Conservation (phyloP, 1,284 basidiomycete genomes). For the Malassezia brasiliensis region DNA sequence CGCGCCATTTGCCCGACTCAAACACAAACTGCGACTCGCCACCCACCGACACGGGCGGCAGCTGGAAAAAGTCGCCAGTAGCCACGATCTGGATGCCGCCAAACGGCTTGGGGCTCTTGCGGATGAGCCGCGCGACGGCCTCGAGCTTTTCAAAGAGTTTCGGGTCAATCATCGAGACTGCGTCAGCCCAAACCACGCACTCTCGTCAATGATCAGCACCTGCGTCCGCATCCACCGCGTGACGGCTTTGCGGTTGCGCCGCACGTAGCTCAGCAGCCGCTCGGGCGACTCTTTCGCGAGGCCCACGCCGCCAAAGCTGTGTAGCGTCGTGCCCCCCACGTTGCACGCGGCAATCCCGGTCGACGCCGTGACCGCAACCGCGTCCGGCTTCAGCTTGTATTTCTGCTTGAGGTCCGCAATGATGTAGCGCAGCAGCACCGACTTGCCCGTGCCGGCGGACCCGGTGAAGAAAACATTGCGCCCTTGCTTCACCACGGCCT, state of each 20-base stretch:
- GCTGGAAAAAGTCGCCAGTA: conserved; percentile 92
- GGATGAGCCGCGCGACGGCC: conserved; percentile 58
- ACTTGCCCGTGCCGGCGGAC: conserved; percentile 86
- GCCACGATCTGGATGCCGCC: conserved; percentile 92
- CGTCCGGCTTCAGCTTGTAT: conserved; percentile 52
- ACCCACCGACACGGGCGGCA: conserved; percentile 71
- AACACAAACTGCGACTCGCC: conserved; percentile 50
- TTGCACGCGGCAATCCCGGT: conserved; percentile 84
- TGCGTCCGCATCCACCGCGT: conserved; percentile 63
- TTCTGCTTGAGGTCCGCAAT: conserved; percentile 59
- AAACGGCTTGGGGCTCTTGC: conserved; percentile 61
- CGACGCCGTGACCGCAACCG: conserved; percentile 75
- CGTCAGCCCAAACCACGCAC: conserved; percentile 52
- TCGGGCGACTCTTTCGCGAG: conserved; percentile 64
- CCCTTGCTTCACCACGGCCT: conserved; percentile 35
- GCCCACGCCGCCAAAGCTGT: conserved; percentile 83
- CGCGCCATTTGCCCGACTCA: conserved; percentile 74
- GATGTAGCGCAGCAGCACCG: conserved; percentile 80
- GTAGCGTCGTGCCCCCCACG: conserved; percentile 82
- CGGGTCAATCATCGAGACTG: conserved; percentile 82
- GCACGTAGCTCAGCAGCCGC: conserved; percentile 59
- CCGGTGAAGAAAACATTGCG: conserved; percentile 93
- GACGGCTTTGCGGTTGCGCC: conserved; percentile 61
- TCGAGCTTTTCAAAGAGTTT: conserved; percentile 81
- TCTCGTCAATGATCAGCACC: conserved; percentile 88